Conservation (phyloP, 352 stramenopile genomes). For the Globisporangium solare region DNA sequence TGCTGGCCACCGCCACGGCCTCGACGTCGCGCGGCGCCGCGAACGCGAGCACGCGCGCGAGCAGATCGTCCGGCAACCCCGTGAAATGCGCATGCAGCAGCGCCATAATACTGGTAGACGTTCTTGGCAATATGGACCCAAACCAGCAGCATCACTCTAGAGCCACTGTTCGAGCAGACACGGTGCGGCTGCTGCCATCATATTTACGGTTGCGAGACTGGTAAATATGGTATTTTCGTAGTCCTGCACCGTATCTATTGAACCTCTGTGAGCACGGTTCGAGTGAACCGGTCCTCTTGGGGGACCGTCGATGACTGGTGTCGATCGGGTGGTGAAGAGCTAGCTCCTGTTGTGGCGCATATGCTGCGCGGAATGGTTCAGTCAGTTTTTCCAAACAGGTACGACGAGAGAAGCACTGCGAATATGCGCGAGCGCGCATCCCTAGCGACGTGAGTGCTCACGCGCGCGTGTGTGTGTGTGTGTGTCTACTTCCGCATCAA, state of each 20-base stretch:
- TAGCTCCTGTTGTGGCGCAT: slow-evolving; percentile 6
- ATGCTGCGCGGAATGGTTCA: neutral
- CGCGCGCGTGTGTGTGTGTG: too few species aligned
- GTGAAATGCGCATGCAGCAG: neutral
- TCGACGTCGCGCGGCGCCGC: slow-evolving; percentile 48
- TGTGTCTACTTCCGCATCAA: neutral
- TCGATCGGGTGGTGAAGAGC: slow-evolving; percentile 12
- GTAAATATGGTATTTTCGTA: too few species aligned
- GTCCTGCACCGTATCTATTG: too few species aligned
- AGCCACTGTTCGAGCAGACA: too few species aligned
- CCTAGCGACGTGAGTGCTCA: slow-evolving; percentile 3
- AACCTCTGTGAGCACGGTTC: too few species aligned
- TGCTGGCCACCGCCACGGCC: slow-evolving; percentile 42
- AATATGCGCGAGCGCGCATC: neutral
- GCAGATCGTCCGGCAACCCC: slow-evolving; percentile 47
- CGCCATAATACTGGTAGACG: too few species aligned
- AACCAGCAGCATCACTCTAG: too few species aligned
- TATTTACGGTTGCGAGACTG: too few species aligned
- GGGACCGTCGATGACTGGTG: slow-evolving; percentile 10
- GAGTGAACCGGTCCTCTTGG: too few species aligned
- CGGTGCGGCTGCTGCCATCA: too few species aligned
- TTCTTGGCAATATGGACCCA: neutral
- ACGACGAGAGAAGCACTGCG: slow-evolving; percentile 11
- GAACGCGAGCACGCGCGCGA: slow-evolving; percentile 42
- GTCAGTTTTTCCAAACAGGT: slow-evolving; percentile 66